Evolutionary conservation across 805 yeast genomes (phyloP), one percentile per base, ranked within the genome.

Genomic region (Starmerella apis): DNA sequence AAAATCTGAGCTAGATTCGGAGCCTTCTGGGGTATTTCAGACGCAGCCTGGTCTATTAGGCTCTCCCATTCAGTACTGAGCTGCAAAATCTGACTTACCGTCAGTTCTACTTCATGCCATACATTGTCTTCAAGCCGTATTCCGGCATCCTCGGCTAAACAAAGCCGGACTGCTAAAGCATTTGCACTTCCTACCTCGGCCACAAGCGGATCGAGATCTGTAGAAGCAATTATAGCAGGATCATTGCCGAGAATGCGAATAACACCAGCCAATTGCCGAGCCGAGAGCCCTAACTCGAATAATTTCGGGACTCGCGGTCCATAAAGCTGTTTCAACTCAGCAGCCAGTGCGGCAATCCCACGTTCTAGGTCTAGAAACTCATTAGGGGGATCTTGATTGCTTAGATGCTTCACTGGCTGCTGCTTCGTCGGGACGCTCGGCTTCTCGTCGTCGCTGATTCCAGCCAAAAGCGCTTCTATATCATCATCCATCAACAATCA

Each of bases 1-100:
- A 90, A 71, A 7, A 92, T 68, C 0, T 77, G 77, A 2, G 85
- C 71, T 1, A 85, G 65, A 63, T 92, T 90, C 1, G 97, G 98
- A 0, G 95, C 94, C 56, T 80, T 2, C 8, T 11, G 4, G 3
- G 41, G 24, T 4, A 44, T 6, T n/a, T 13, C 8, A 3, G 32
- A 35, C 19, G 32, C 28, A 24, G 41, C 20, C 24, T 23, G 10
- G 1, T 22, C 19, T 5, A 46, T 6, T 13, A 10, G 16, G 13
- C 23, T 30, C 11, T 42, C 31, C 3, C 23, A 16, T 23, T 20
- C 23, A 11, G 27, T 13, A 10, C 11, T 14, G 35, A 32, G 22
- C 23, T 9, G 16, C 22, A 2, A 14, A 2, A 41, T 3, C 10
- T 37, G 32, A 1, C 8, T 13, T 4, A 22, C 39, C 3, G 30